Evolutionary conservation across 1,284 basidiomycete genomes (phyloP).

Genomic region (Puccinia coronata): DNA sequence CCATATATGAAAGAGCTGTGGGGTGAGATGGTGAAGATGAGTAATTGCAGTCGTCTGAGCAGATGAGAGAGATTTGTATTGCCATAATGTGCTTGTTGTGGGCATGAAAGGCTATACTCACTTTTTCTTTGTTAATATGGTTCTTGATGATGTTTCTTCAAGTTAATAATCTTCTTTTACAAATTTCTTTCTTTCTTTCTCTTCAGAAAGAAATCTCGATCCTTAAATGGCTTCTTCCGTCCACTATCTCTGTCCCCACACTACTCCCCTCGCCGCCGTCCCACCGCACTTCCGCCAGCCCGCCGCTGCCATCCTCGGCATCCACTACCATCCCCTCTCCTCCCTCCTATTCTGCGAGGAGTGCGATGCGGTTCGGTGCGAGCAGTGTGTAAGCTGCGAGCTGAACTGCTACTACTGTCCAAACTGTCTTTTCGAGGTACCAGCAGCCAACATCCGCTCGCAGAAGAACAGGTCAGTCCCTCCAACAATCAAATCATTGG

Average conservation of each 20-base stretch:
- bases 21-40: too few relatives aligned
- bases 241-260: conserved; percentile 49
- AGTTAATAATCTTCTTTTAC: background rate
- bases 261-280: conserved; percentile 34
- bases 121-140: too few relatives aligned
- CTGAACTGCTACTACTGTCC: conserved; percentile 97
- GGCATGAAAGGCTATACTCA: too few relatives aligned
- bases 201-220: background rate
- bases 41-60: too few relatives aligned
- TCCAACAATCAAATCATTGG: too few relatives aligned
- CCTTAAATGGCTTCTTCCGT: conserved; percentile 33
- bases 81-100: too few relatives aligned
- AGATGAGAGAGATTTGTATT: too few relatives aligned
- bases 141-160: background rate
- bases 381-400: conserved; percentile 85
- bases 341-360: conserved; percentile 96
- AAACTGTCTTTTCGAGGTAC: conserved; percentile 98
- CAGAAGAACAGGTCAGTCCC: conserved; percentile 81
- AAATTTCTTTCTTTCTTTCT: background rate
- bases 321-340: conserved; percentile 73
- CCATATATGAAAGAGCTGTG: too few relatives aligned
- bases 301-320: background rate
- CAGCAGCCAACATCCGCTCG: conserved; percentile 87
- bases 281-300: conserved; percentile 35
- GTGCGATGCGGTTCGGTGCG: conserved; percentile 91